Percentiles rank a stretch among this genome's conserved stretches.
Evolutionary conservation across 73 alveolate genomes (phyloP).

Genomic region (Blepharisma japonicum): DNA sequence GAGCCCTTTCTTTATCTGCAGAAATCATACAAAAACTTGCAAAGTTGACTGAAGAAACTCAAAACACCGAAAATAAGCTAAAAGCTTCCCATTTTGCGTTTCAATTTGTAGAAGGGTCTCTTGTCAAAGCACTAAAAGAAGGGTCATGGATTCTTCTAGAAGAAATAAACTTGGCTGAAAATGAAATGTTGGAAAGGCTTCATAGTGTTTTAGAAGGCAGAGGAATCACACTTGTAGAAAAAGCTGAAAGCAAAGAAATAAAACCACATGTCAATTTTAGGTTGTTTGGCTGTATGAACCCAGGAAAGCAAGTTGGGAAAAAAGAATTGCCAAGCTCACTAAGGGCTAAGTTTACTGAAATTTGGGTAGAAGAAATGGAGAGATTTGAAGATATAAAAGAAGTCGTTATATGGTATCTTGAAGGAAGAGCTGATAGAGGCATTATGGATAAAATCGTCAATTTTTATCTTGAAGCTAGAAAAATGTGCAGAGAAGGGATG

Average conservation of each 20-base stretch:
- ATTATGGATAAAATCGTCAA: slow-evolving; percentile 11
- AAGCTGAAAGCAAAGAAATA: slow-evolving; percentile 82
- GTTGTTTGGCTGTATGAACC: slow-evolving; percentile 99
- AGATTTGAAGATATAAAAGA: slow-evolving; percentile 69
- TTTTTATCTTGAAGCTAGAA: slow-evolving; percentile 14
- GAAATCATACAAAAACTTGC: slow-evolving; percentile 57
- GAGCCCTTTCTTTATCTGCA: slow-evolving; percentile 17
- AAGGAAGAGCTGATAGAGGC: slow-evolving; percentile 21
- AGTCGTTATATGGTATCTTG: not conserved
- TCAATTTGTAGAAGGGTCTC: slow-evolving; percentile 90
- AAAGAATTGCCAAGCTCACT: slow-evolving; percentile 52
- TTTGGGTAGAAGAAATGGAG: slow-evolving; percentile 86
- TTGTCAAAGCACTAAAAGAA: slow-evolving; percentile 83
- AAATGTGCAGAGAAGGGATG: slow-evolving; percentile 14
- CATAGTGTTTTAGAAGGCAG: slow-evolving; percentile 83
- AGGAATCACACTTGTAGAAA: slow-evolving; percentile 80
- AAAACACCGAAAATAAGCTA: slow-evolving; percentile 47
- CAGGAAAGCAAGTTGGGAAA: slow-evolving; percentile 48
- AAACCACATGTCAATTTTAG: slow-evolving; percentile 90
- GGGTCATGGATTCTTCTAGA: slow-evolving; percentile 98
- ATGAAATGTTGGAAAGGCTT: slow-evolving; percentile 80
- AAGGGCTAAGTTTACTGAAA: slow-evolving; percentile 89
- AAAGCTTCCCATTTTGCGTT: slow-evolving; percentile 50
- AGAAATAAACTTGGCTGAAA: slow-evolving; percentile 96
- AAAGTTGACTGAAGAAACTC: slow-evolving; percentile 50